Conservation (phyloP, 805 yeast genomes). For the Ogataea haglerorum region DNA sequence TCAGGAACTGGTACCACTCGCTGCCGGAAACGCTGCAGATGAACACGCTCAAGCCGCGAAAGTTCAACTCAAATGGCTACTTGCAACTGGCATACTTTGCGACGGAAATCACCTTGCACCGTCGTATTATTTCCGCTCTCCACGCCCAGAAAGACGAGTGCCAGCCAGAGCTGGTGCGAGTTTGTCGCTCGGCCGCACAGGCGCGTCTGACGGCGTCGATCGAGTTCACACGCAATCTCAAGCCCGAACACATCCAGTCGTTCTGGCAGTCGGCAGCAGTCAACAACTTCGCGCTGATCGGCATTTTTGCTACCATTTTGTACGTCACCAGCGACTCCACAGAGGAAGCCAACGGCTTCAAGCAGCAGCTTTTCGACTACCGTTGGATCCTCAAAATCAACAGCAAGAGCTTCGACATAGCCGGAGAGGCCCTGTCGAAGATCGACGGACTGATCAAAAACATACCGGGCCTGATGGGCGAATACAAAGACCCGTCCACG, state of each 20-base stretch:
- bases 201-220: constrained; percentile 79
- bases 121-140: constrained; percentile 64
- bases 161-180: constrained; percentile 53
- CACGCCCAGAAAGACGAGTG: constrained; percentile 33
- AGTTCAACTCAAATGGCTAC: constrained; percentile 70
- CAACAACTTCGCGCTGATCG: constrained; percentile 75
- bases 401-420: constrained; percentile 74
- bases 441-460: constrained; percentile 70
- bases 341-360: constrained; percentile 63
- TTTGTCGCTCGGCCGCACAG: constrained; percentile 82
- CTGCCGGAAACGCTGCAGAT: constrained; percentile 63
- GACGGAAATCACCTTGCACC: constrained; percentile 81
- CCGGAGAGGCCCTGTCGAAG: constrained; percentile 66
- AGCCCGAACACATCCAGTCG: constrained; percentile 78
- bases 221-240: constrained; percentile 70
- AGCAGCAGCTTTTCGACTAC: constrained; percentile 69
- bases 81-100: constrained; percentile 85
- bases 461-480: constrained; percentile 62
- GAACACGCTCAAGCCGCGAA: constrained; percentile 56
- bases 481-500: constrained; percentile 16
- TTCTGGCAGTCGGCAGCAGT: constrained; percentile 89
- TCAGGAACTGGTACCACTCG: constrained; percentile 76
- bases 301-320: constrained; percentile 81
- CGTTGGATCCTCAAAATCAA: constrained; percentile 73
- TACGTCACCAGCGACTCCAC: constrained; percentile 60